A percentile compares a stretch with the other conserved stretches of the same genome.
Conservation (phyloP, 495 filamentous ascomycete species). For the Patellaria atrata region DNA sequence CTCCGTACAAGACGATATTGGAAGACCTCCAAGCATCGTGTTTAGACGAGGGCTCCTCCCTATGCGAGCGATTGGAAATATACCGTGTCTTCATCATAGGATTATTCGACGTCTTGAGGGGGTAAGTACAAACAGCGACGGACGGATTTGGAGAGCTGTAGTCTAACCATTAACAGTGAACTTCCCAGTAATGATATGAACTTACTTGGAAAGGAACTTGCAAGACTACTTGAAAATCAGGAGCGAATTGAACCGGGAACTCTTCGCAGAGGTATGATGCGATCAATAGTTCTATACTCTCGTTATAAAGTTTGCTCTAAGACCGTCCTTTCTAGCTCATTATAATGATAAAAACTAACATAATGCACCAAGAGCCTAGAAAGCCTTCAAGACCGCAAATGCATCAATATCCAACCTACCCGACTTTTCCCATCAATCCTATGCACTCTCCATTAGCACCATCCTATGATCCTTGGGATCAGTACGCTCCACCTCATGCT, state of each 20-base stretch:
- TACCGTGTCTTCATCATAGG: conserved; percentile 40
- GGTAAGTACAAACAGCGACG: conserved; percentile 5
- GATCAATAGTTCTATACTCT: no score
- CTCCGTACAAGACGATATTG: conserved; percentile 39
- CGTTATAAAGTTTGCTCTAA: no score
- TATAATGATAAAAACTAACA: no score
- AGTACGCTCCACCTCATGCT: conserved; percentile 19
- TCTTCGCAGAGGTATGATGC: no score
- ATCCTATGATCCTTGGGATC: conserved; percentile 16
- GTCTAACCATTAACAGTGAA: conserved; percentile 2
- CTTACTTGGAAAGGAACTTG: conserved; percentile 4
- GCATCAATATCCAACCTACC: conserved; percentile 6
- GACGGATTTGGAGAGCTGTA: not conserved
- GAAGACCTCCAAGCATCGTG: conserved; percentile 35
- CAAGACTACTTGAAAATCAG: conserved; percentile 14
- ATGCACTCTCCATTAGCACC: conserved; percentile 3
- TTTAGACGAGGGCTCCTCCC: conserved; percentile 34
- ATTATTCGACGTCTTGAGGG: conserved; percentile 26
- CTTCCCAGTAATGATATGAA: conserved; percentile 10
- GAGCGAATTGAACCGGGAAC: conserved; percentile 17
- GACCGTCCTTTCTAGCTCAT: no score
- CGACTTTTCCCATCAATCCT: not conserved
- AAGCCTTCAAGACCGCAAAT: conserved; percentile 4
- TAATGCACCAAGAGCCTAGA: no score
- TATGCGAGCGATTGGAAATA: conserved; percentile 37